Evolutionary conservation across 1,139 yeast species (phyloP), one percentile per base, ranked within the genome.

Genomic region (Zygosaccharomyces pseudobailii): DNA sequence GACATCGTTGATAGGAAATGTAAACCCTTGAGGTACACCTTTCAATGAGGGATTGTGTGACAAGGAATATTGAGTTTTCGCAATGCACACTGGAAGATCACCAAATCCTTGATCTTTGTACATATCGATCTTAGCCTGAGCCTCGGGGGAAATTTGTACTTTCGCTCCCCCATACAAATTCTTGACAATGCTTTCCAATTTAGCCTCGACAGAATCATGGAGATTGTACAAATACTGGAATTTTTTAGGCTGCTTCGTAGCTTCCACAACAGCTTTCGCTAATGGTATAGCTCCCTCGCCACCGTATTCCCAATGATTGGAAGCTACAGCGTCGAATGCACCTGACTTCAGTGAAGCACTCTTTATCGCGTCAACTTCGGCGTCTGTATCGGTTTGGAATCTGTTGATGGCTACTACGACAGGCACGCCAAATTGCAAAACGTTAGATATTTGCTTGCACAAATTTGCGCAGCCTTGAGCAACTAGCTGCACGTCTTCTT

Each of bases 291-390:
- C 87, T 55, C 90, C 94, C 48, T 68, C 69, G 62, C 94, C 94
- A 71, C 94, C 94, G 65, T 82, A 71, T 49, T 84, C 87, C 88
- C 90, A 85, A 63, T 85, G 92, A 68, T 82, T 82, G 7, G 89
- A 78, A 28, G 81, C 77, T 49, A 83, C 87, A 17, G 92, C 92
- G 60, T 74, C 84, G 51, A 73, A 74, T 2, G 94, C 94, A 58
- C 92, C 92, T 6, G 90, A 88, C 57, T 75, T 74, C 47, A 76
- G 60, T 3, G 92, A 84, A 55, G 82, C 80, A 53, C 76, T 67
- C 65, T 75, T 80, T 45, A 85, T 82, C 43, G 80, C 72, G 43
- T 75, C 79, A 50, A 82, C 72, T 69, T 85, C 94, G 31, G 80
- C 81, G 10, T 69, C 73, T 17, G 87, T 72, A 62, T 85, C 94